These are phyloP conservation scores for Cornus florida DNA, from an alignment of 148 eudicot genomes.

Conservation along the genomic window DNA sequence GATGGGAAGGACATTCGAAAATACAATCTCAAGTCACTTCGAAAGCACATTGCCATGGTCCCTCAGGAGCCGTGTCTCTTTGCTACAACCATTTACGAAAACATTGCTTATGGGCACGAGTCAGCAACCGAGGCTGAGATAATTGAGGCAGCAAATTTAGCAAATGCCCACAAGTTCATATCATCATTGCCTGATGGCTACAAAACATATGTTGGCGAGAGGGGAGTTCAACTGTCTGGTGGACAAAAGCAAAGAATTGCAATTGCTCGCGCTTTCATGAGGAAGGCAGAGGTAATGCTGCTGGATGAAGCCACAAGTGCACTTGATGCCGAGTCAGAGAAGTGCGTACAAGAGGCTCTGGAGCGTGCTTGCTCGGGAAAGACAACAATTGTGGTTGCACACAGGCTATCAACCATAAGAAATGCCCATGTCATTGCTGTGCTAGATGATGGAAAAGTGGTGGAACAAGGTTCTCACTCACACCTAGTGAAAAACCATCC, in stretches of 20 bases:
- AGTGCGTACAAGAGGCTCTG: slow-evolving; percentile 82
- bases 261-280: slow-evolving; percentile 81
- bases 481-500: slow-evolving; percentile 77
- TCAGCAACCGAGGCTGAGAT: slow-evolving; percentile 85
- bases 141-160: slow-evolving; percentile 79
- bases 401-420: slow-evolving; percentile 81
- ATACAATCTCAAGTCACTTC: slow-evolving; percentile 73
- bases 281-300: slow-evolving; percentile 80
- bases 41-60: slow-evolving; percentile 86
- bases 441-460: slow-evolving; percentile 90
- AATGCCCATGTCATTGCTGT: slow-evolving; percentile 94
- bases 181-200: slow-evolving; percentile 84
- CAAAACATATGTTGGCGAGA: slow-evolving; percentile 82
- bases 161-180: slow-evolving; percentile 88
- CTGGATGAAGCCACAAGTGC: slow-evolving; percentile 98
- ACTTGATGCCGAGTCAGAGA: slow-evolving; percentile 90
- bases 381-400: slow-evolving; percentile 95
- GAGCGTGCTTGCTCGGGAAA: slow-evolving; percentile 83
- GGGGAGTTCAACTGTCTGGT: slow-evolving; percentile 91
- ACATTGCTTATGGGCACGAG: slow-evolving; percentile 85
- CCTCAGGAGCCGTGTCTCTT: slow-evolving; percentile 98
- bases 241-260: slow-evolving; percentile 98
- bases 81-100: slow-evolving; percentile 72
- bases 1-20: slow-evolving; percentile 90
- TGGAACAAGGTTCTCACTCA: slow-evolving; percentile 94